A percentile compares a stretch with the other conserved stretches of the same genome.
phyloP scores from a whole-genome alignment of 192 early-diverging fungal species.

The Funneliformis geosporum region DNA sequence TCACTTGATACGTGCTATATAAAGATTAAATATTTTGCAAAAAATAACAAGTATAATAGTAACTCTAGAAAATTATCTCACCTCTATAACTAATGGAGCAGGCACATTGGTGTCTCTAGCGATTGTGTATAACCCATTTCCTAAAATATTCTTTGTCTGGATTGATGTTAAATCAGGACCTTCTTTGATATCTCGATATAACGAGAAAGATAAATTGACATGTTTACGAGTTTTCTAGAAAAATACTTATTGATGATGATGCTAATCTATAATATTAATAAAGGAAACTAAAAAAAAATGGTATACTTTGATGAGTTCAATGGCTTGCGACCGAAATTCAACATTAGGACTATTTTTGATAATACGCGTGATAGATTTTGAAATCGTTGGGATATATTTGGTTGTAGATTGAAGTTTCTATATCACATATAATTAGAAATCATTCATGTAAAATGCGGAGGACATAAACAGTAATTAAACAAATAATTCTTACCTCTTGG shows the following conservation, averaged over 20 bases:
- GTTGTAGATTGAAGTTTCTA: constrained; percentile 22
- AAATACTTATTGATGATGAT: neutral
- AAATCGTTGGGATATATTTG: constrained; percentile 18
- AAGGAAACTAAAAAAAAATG: neutral
- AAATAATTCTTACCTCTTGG: neutral
- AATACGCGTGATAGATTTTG: constrained; percentile 24
- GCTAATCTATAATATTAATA: neutral
- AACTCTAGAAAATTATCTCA: too few species aligned
- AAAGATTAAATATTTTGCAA: neutral
- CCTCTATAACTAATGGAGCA: neutral
- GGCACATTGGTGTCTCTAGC: constrained; percentile 17
- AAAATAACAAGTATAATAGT: too few species aligned
- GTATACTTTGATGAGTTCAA: neutral
- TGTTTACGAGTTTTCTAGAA: neutral
- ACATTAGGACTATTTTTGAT: constrained; percentile 10
- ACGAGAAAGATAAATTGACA: constrained; percentile 8
- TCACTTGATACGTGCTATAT: constrained; percentile 20
- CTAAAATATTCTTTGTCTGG: neutral
- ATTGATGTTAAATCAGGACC: neutral
- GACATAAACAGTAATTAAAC: neutral
- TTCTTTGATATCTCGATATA: neutral
- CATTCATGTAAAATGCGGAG: neutral
- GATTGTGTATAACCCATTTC: constrained; percentile 14
- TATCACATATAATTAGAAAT: neutral
- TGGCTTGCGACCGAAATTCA: constrained; percentile 11